Evolutionary conservation across 306 rosid species (phyloP).

Genomic region (Arachis stenosperma): DNA sequence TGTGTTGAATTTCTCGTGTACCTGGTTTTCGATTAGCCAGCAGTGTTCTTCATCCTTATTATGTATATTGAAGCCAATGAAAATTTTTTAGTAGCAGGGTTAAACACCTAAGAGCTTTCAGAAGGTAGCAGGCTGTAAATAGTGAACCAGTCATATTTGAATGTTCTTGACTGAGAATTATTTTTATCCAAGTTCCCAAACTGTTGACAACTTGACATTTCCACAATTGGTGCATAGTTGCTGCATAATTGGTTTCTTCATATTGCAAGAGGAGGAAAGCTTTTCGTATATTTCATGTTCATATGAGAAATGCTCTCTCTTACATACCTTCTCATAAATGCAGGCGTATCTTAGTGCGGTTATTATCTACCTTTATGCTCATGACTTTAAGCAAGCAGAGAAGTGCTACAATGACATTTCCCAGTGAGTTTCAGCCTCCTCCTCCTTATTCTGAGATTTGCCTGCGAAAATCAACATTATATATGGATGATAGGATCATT

Average conservation of each 20-base stretch:
- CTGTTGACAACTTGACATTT: slow-evolving; percentile 16
- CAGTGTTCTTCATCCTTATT: not conserved
- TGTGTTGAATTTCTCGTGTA: not conserved
- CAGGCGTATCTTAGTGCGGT: slow-evolving; percentile 96
- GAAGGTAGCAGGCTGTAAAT: not conserved
- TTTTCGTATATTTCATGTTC: not conserved
- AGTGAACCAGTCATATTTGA: not conserved
- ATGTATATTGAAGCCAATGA: no score
- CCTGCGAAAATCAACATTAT: slow-evolving; percentile 12
- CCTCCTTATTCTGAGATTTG: slow-evolving; percentile 14
- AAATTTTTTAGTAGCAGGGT: not conserved
- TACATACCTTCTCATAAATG: slow-evolving; percentile 33
- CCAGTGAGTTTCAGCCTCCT: slow-evolving; percentile 65
- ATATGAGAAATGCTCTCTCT: slow-evolving; percentile 22
- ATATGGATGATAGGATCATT: slow-evolving; percentile 30
- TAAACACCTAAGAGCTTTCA: not conserved
- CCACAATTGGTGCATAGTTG: not conserved
- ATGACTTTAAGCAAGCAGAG: slow-evolving; percentile 91
- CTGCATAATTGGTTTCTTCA: slow-evolving; percentile 12
- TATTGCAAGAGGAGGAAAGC: not conserved
- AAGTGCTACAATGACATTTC: slow-evolving; percentile 91
- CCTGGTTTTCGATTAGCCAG: not conserved
- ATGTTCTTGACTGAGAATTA: slow-evolving; percentile 1
- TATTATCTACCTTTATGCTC: slow-evolving; percentile 77
- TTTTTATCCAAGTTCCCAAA: not conserved